phyloP scores from a whole-genome alignment of 2,329 filamentous ascomycete genomes.

The Xylariaceae sp. region DNA sequence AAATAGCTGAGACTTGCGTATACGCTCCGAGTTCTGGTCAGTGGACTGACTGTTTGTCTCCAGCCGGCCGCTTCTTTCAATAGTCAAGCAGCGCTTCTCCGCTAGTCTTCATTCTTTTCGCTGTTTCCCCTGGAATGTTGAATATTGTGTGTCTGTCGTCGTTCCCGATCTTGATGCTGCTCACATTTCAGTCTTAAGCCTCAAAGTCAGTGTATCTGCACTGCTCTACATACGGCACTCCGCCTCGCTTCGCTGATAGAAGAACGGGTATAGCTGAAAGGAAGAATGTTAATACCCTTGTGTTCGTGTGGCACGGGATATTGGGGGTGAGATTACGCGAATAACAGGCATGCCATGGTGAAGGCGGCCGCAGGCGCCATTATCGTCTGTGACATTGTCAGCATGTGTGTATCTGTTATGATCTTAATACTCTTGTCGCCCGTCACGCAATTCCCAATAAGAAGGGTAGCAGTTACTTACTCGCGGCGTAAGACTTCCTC shows the following conservation, averaged over 20 bases:
- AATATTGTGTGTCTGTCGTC: not conserved
- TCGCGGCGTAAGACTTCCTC: conserved; percentile 13
- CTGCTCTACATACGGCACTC: conserved; percentile 11
- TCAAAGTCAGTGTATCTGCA: not conserved
- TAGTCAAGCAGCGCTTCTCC: too few relatives aligned
- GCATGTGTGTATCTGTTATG: not conserved
- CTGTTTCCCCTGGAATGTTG: too few relatives aligned
- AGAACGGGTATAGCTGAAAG: conserved; percentile 15
- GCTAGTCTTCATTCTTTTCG: too few relatives aligned
- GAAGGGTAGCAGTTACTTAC: conserved; percentile 1
- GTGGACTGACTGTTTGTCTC: too few relatives aligned
- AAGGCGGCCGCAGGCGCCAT: conserved; percentile 16
- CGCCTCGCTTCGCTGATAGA: conserved; percentile 16
- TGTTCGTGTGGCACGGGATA: not conserved
- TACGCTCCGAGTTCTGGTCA: too few relatives aligned
- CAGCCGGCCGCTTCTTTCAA: too few relatives aligned
- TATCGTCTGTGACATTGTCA: conserved; percentile 10
- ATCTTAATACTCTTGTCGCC: not conserved
- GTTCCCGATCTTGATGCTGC: conserved; percentile 14
- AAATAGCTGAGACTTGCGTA: too few relatives aligned
- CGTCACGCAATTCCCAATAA: not conserved
- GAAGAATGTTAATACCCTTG: not conserved
- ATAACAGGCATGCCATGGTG: conserved; percentile 17
- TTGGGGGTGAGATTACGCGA: conserved; percentile 9
- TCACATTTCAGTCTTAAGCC: not conserved